phyloP scores from a whole-genome alignment of 805 yeast species.

The Ogataea ganodermae region DNA sequence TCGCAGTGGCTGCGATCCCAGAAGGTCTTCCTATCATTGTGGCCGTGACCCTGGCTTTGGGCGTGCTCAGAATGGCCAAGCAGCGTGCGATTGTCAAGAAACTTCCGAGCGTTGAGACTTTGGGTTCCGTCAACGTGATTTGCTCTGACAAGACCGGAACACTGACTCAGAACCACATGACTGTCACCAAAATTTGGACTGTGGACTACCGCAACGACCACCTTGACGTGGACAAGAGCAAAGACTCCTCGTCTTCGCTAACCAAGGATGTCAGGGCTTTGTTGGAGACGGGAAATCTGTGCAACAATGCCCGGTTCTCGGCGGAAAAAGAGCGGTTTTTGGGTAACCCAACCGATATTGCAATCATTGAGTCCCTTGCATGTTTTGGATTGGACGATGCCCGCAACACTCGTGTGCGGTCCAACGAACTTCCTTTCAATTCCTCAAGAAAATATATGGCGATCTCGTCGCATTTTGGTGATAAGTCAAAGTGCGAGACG shows the following conservation, averaged over 20 bases:
- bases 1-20: conserved; percentile 99
- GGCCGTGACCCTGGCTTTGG: conserved; percentile 94
- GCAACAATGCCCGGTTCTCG: conserved; percentile 75
- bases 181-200: conserved; percentile 82
- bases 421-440: conserved; percentile 80
- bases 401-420: conserved; percentile 60
- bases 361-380: conserved; percentile 72
- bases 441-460: conserved; percentile 90
- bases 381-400: conserved; percentile 72
- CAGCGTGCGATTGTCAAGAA: conserved; percentile 93
- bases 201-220: conserved; percentile 51
- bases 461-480: conserved; percentile 64
- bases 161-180: conserved; percentile 87
- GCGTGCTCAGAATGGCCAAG: conserved; percentile 94
- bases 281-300: conserved; percentile 67
- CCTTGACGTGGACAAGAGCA: conserved; percentile 46
- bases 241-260: conserved; percentile 44
- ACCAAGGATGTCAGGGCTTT: conserved; percentile 57
- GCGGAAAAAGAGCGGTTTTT: conserved; percentile 67
- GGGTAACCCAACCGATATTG: conserved; percentile 96
- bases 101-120: conserved; percentile 91
- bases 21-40: conserved; percentile 98
- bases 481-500: conserved; percentile 54
- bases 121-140: conserved; percentile 91
- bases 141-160: conserved; percentile 94